Conservation (phyloP, 129 eudicot species). For the Artemisia argyi region DNA sequence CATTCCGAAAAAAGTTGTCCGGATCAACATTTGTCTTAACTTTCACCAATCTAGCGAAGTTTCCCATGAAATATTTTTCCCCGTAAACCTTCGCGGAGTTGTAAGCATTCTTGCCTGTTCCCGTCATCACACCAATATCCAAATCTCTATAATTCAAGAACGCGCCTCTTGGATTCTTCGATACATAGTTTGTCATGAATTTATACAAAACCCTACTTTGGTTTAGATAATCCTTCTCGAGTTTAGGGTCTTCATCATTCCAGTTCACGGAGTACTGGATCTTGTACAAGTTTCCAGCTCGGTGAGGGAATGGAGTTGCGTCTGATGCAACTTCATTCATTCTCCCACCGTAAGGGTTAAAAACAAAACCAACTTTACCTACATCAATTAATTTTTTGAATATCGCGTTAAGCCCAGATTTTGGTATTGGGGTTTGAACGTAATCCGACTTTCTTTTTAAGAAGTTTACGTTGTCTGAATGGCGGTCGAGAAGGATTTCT, state of each 20-base stretch:
- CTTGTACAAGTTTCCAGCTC: constrained; percentile 43
- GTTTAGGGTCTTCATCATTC: constrained; percentile 31
- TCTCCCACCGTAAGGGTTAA: constrained; percentile 45
- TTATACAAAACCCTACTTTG: constrained; percentile 29
- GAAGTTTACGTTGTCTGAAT: background rate
- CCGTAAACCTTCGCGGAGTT: constrained; percentile 42
- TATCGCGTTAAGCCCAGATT: constrained; percentile 21
- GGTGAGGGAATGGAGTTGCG: constrained; percentile 42
- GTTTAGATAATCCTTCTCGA: constrained; percentile 30
- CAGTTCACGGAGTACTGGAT: constrained; percentile 47
- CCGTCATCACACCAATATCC: constrained; percentile 35
- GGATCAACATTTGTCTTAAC: constrained; percentile 52
- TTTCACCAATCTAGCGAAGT: constrained; percentile 46
- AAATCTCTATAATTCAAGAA: constrained; percentile 32
- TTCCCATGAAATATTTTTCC: constrained; percentile 38
- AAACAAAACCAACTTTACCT: constrained; percentile 37
- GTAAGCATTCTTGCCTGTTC: constrained; percentile 30
- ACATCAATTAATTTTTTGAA: constrained; percentile 30
- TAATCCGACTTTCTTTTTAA: constrained; percentile 29
- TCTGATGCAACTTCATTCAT: constrained; percentile 41
- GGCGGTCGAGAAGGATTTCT: constrained; percentile 13
- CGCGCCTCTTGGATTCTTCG: constrained; percentile 37
- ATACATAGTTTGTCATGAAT: constrained; percentile 29
- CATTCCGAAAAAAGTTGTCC: constrained; percentile 38
- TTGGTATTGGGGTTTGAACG: constrained; percentile 38